Conservation (phyloP, 169 alveolate genomes). For the Neospora caninum region DNA sequence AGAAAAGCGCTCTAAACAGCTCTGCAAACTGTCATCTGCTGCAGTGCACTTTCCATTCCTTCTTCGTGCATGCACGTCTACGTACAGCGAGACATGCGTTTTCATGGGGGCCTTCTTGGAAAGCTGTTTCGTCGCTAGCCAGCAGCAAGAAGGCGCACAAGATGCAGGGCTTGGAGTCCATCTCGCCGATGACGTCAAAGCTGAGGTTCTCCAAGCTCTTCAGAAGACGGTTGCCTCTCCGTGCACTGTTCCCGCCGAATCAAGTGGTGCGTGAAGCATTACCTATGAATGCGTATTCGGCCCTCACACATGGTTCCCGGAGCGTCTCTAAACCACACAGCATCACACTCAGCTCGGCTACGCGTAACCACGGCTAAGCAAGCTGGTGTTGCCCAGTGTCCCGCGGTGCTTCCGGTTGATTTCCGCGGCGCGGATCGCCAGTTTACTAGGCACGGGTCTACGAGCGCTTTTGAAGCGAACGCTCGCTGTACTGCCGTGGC, state of each 20-base stretch:
- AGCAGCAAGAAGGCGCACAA: not conserved
- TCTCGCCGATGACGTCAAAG: not conserved
- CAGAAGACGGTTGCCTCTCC: not conserved
- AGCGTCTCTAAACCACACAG: too few species aligned
- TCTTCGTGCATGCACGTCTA: not conserved
- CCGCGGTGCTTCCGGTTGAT: too few species aligned
- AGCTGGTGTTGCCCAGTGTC: too few species aligned
- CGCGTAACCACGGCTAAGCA: too few species aligned
- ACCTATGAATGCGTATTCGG: too few species aligned
- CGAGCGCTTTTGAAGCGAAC: too few species aligned
- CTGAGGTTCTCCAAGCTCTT: not conserved
- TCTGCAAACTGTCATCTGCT: not conserved
- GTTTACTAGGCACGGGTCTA: too few species aligned
- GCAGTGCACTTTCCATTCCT: constrained; percentile 19
- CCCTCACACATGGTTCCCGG: too few species aligned
- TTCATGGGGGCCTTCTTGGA: constrained; percentile 11
- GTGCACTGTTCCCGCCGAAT: not conserved
- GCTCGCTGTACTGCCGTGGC: too few species aligned
- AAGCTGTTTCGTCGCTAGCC: not conserved
- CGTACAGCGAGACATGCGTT: constrained; percentile 3
- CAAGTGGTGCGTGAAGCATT: too few species aligned
- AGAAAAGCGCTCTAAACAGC: not conserved
- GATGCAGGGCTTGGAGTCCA: not conserved
- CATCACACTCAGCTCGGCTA: too few species aligned
- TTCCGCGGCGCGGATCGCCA: too few species aligned